phyloP scores from a whole-genome alignment of 768 basidiomycete genomes.

The Termitomyces sp. region DNA sequence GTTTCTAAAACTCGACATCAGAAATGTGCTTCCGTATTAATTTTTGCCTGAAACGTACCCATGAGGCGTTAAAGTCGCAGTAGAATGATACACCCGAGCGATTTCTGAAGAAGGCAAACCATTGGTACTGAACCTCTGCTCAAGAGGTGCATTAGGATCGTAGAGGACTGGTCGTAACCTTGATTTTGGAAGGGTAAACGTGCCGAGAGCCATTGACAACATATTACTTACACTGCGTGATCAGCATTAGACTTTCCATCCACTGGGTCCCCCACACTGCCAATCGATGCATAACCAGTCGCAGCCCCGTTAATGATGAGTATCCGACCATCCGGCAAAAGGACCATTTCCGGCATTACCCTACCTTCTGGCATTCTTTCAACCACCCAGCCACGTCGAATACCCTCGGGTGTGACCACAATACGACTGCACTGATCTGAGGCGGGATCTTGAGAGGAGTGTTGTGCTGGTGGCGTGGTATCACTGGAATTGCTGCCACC shows the following conservation, averaged over 20 bases:
- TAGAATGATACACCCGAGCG: slow-evolving; percentile 61
- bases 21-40: not conserved
- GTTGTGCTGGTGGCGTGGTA: slow-evolving; percentile 20
- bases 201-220: not conserved
- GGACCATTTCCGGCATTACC: slow-evolving; percentile 32
- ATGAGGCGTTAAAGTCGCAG: slow-evolving; percentile 51
- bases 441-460: slow-evolving; percentile 36
- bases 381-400: slow-evolving; percentile 41
- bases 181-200: slow-evolving; percentile 22
- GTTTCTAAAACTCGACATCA: slow-evolving; percentile 4
- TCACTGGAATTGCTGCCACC: slow-evolving; percentile 38
- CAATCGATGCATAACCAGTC: slow-evolving; percentile 39
- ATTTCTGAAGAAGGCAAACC: slow-evolving; percentile 40
- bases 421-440: slow-evolving; percentile 41
- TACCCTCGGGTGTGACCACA: slow-evolving; percentile 36
- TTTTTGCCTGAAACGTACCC: slow-evolving; percentile 30
- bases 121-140: slow-evolving; percentile 42
- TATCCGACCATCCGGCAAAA: slow-evolving; percentile 37
- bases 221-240: slow-evolving; percentile 22
- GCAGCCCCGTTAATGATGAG: slow-evolving; percentile 40
- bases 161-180: slow-evolving; percentile 45
- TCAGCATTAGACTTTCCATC: slow-evolving; percentile 22
- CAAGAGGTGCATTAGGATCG: slow-evolving; percentile 38
- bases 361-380: slow-evolving; percentile 39
- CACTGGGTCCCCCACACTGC: slow-evolving; percentile 23